Conservation (phyloP, 805 yeast genomes). For the Metschnikowia vanudenii region DNA sequence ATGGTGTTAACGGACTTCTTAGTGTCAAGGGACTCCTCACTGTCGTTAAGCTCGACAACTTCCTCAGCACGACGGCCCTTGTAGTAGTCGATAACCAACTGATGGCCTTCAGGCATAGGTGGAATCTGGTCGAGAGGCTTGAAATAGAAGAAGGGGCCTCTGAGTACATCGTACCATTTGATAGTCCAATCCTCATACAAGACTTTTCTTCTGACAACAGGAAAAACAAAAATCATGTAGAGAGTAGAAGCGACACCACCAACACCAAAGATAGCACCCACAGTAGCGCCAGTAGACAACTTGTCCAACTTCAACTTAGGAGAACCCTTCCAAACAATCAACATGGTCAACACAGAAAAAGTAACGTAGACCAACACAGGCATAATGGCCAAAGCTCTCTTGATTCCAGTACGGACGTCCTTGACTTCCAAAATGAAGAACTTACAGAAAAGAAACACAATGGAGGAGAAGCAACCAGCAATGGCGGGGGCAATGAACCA, state of each 20-base stretch:
- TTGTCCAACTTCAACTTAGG: constrained; percentile 60
- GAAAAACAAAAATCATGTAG: constrained; percentile 55
- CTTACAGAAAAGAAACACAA: constrained; percentile 59
- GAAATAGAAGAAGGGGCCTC: constrained; percentile 59
- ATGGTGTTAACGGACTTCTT: constrained; percentile 13
- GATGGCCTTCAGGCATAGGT: constrained; percentile 61
- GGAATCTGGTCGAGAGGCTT: constrained; percentile 57
- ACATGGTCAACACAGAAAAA: constrained; percentile 65
- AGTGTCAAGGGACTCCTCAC: constrained; percentile 17
- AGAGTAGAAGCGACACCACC: constrained; percentile 55
- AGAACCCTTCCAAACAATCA: constrained; percentile 79
- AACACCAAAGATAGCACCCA: constrained; percentile 62
- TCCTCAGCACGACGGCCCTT: constrained; percentile 49
- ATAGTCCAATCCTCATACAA: constrained; percentile 66
- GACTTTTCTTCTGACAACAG: constrained; percentile 60
- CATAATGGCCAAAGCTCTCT: constrained; percentile 55
- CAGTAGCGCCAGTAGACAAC: constrained; percentile 51
- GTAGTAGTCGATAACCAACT: constrained; percentile 62
- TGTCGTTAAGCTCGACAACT: constrained; percentile 16
- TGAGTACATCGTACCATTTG: constrained; percentile 50
- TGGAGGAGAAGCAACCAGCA: constrained; percentile 62
- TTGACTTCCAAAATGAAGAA: constrained; percentile 60
- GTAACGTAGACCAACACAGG: constrained; percentile 62
- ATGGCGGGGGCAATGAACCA: constrained; percentile 77
- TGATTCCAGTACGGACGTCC: constrained; percentile 39